These are phyloP conservation scores for Fusarium tuaranense DNA, from an alignment of 2,329 filamentous ascomycete species.

Conservation along the genomic window DNA sequence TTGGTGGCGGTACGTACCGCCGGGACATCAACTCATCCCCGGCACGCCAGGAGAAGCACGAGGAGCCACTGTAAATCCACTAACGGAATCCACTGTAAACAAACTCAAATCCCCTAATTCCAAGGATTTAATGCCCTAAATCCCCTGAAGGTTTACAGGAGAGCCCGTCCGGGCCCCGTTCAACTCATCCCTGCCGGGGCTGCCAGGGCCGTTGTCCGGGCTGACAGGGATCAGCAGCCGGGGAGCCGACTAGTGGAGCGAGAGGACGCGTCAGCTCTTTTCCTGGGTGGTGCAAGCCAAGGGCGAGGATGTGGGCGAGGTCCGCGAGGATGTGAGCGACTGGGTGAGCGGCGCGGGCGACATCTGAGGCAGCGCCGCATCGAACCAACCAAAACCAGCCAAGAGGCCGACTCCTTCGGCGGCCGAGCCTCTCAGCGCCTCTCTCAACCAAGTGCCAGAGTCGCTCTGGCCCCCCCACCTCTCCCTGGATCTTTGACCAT, in stretches of 20 bases:
- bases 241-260: conserved; percentile 38
- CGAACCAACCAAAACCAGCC: conserved; percentile 22
- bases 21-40: conserved; percentile 28
- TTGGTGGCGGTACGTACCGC: conserved; percentile 39
- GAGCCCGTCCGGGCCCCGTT: neutral
- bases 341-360: conserved; percentile 36
- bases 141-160: conserved; percentile 17
- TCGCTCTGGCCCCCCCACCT: conserved; percentile 11
- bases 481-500: conserved; percentile 6
- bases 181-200: neutral
- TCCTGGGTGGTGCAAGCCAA: conserved; percentile 44
- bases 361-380: conserved; percentile 32
- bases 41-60: conserved; percentile 9
- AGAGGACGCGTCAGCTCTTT: conserved; percentile 47
- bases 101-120: conserved; percentile 33
- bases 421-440: conserved; percentile 25
- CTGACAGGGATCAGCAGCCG: conserved; percentile 41
- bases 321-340: conserved; percentile 16
- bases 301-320: conserved; percentile 22
- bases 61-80: conserved; percentile 34
- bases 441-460: conserved; percentile 7
- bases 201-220: conserved; percentile 40
- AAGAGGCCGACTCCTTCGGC: conserved; percentile 6
- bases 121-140: conserved; percentile 1
- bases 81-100: conserved; percentile 36